Conservation (phyloP, 176 grass and related monocot species). For the Alopecurus myosuroides region DNA sequence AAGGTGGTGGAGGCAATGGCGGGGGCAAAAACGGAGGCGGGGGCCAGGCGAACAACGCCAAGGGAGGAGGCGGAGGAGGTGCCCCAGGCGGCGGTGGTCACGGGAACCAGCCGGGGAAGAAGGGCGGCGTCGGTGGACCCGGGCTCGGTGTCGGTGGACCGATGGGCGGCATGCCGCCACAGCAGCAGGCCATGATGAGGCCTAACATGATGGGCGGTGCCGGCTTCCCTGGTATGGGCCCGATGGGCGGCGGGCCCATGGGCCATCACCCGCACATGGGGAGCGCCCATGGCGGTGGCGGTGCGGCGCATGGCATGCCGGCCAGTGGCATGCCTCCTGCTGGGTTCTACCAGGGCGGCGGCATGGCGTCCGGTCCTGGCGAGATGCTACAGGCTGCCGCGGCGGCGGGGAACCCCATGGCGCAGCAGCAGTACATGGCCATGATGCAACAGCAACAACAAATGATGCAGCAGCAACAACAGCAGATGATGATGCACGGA, state of each 20-base stretch:
- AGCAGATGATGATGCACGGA: constrained; percentile 50
- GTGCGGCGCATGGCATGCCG: constrained; percentile 36
- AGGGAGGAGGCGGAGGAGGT: constrained; percentile 33
- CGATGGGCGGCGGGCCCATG: constrained; percentile 54
- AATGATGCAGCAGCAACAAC: constrained; percentile 17
- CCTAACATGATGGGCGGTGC: constrained; percentile 39
- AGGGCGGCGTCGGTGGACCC: constrained; percentile 18
- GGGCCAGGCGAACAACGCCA: constrained; percentile 35
- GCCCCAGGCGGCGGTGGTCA: constrained; percentile 1
- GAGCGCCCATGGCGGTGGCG: constrained; percentile 10
- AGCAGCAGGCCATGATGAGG: constrained; percentile 36
- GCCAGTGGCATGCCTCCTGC: constrained; percentile 27
- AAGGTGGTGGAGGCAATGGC: constrained; percentile 35
- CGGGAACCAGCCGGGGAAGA: constrained; percentile 24
- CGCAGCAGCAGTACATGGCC: constrained; percentile 51
- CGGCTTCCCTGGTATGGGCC: constrained; percentile 41
- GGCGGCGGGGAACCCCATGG: constrained; percentile 32
- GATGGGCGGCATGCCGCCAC: constrained; percentile 29
- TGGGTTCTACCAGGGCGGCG: constrained; percentile 43
- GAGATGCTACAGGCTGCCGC: constrained; percentile 54
- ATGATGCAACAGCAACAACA: constrained; percentile 40
- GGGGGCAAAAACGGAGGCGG: constrained; percentile 41
- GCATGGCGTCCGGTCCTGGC: constrained; percentile 24
- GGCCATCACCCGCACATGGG: constrained; percentile 38
- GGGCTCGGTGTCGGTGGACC: background rate